Conservation (phyloP, 768 basidiomycete genomes). For the Hypholoma fasciculare region DNA sequence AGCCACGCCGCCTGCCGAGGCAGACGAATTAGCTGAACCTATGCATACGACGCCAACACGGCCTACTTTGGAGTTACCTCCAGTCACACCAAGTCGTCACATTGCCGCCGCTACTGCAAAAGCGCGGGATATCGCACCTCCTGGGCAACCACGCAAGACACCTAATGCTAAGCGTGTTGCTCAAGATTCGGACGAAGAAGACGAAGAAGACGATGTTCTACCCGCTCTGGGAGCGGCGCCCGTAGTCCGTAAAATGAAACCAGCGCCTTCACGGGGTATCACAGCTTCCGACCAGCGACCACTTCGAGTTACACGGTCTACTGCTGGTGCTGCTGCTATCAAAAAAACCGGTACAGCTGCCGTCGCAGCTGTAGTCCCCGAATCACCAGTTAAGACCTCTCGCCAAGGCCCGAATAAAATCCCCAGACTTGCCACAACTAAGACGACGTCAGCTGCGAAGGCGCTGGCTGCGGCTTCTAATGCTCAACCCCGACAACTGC, state of each 20-base stretch:
- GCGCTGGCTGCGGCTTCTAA: slow-evolving; percentile 39
- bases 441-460: slow-evolving; percentile 48
- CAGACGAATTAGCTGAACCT: slow-evolving; percentile 57
- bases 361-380: slow-evolving; percentile 26
- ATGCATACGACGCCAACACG: slow-evolving; percentile 45
- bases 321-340: slow-evolving; percentile 54
- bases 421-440: slow-evolving; percentile 59
- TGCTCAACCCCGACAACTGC: slow-evolving; percentile 31
- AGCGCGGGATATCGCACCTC: slow-evolving; percentile 71
- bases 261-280: slow-evolving; percentile 43
- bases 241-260: slow-evolving; percentile 36
- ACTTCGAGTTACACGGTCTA: slow-evolving; percentile 71
- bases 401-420: slow-evolving; percentile 65
- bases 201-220: slow-evolving; percentile 60
- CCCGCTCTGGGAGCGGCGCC: slow-evolving; percentile 61
- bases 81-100: slow-evolving; percentile 82
- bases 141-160: slow-evolving; percentile 87
- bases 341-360: slow-evolving; percentile 46
- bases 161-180: slow-evolving; percentile 74
- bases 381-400: slow-evolving; percentile 44
- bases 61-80: slow-evolving; percentile 46
- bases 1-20: slow-evolving; percentile 79
- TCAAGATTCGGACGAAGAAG: slow-evolving; percentile 70
- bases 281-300: slow-evolving; percentile 74
- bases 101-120: slow-evolving; percentile 69